A percentile compares a stretch with the other conserved stretches of the same genome.
These are phyloP conservation scores for Fraxinus platypoda DNA, from an alignment of 305 asterid species.

Conservation along the genomic window DNA sequence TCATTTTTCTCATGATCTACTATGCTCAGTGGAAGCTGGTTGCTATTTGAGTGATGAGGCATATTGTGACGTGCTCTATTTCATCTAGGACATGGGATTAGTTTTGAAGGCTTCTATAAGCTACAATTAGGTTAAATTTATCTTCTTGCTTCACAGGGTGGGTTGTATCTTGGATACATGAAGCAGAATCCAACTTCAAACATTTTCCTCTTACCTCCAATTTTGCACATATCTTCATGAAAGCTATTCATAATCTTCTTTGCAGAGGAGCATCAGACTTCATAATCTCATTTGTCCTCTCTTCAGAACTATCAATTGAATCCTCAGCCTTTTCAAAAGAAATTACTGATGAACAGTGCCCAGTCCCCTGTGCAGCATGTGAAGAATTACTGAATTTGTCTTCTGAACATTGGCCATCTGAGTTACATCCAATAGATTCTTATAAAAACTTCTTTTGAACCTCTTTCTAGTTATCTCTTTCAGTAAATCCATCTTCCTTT, in stretches of 20 bases:
- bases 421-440: conserved; percentile 19
- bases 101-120: conserved; percentile 14
- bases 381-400: conserved; percentile 22
- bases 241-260: conserved; percentile 28
- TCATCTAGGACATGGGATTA: conserved; percentile 47
- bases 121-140: conserved; percentile 21
- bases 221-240: conserved; percentile 20
- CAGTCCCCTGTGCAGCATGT: conserved; percentile 9
- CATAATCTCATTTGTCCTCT: conserved; percentile 24
- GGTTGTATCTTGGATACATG: conserved; percentile 29
- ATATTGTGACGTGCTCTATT: conserved; percentile 43
- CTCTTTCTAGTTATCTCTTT: conserved; percentile 22
- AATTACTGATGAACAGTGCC: conserved; percentile 15
- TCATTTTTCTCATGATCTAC: conserved; percentile 28
- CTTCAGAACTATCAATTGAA: conserved; percentile 3
- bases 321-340: neutral
- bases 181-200: conserved; percentile 25
- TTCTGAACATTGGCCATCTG: conserved; percentile 18
- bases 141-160: conserved; percentile 21
- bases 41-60: conserved; percentile 26
- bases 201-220: conserved; percentile 15
- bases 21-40: conserved; percentile 26
- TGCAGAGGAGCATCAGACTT: conserved; percentile 31
- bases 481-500: conserved; percentile 24
- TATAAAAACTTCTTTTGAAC: conserved; percentile 14